Percentiles rank a stretch among this genome's conserved stretches.
Evolutionary conservation across 495 filamentous ascomycete species (phyloP).

Genomic region (Penicillium robsamsonii): DNA sequence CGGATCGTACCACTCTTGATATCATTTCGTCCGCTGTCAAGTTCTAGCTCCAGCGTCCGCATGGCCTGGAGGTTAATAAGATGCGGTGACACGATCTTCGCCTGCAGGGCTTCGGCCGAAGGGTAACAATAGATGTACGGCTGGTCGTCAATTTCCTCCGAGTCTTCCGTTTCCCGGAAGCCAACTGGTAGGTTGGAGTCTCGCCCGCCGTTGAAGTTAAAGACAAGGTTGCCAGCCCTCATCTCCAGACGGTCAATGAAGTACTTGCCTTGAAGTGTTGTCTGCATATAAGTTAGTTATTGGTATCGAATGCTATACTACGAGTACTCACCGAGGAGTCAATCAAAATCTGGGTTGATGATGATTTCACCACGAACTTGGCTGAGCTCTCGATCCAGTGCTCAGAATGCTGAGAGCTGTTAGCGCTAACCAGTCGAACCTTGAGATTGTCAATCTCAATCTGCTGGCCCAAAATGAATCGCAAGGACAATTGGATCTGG

Average conservation of each 20-base stretch:
- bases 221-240: slow-evolving; percentile 62
- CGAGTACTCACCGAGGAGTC: slow-evolving; percentile 37
- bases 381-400: slow-evolving; percentile 42
- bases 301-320: neutral
- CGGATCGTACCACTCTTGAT: slow-evolving; percentile 66
- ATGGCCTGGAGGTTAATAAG: slow-evolving; percentile 71
- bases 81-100: slow-evolving; percentile 44
- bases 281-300: slow-evolving; percentile 39
- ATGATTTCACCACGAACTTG: slow-evolving; percentile 38
- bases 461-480: slow-evolving; percentile 69
- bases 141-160: slow-evolving; percentile 35
- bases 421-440: slow-evolving; percentile 56
- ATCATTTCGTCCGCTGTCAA: slow-evolving; percentile 75
- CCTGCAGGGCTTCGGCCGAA: slow-evolving; percentile 46
- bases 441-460: slow-evolving; percentile 65
- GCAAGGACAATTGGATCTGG: slow-evolving; percentile 64
- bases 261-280: slow-evolving; percentile 71
- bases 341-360: slow-evolving; percentile 38
- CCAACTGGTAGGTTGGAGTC: slow-evolving; percentile 36
- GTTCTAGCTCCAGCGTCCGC: slow-evolving; percentile 69
- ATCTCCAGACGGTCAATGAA: slow-evolving; percentile 71
- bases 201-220: slow-evolving; percentile 44
- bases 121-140: slow-evolving; percentile 54
- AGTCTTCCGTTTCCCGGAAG: slow-evolving; percentile 41
- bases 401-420: slow-evolving; percentile 35